A percentile compares a stretch with the other conserved stretches of the same genome.
Evolutionary conservation across 2,329 filamentous ascomycete genomes (phyloP).

Genomic region (Colletotrichum phormii): DNA sequence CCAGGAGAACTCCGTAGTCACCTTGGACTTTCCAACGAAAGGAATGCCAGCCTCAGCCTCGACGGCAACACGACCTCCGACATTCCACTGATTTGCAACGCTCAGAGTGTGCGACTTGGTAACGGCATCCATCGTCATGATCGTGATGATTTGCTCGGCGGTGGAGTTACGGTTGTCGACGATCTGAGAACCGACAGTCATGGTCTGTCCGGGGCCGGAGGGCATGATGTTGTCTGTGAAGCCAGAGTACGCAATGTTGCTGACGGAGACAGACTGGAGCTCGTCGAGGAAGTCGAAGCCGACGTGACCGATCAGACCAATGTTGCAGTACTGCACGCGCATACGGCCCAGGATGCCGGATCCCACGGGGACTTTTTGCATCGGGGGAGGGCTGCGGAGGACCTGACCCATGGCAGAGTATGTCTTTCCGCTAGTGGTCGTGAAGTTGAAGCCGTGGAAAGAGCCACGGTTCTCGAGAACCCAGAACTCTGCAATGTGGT

Average conservation of each 20-base stretch:
- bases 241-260: conserved; percentile 35
- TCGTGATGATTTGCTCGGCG: conserved; percentile 33
- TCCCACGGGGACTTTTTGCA: conserved; percentile 17
- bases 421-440: not conserved
- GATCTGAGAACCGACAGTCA: conserved; percentile 37
- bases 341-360: conserved; percentile 35
- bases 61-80: conserved; percentile 24
- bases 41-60: conserved; percentile 28
- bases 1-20: conserved; percentile 30
- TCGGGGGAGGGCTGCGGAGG: not conserved
- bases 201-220: conserved; percentile 23
- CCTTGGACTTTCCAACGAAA: conserved; percentile 12
- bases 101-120: conserved; percentile 29
- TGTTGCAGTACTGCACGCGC: conserved; percentile 22
- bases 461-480: not conserved
- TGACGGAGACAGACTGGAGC: conserved; percentile 32
- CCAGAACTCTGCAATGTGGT: conserved; percentile 22
- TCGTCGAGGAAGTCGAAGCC: conserved; percentile 38
- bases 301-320: conserved; percentile 28
- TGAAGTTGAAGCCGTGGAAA: conserved; percentile 29
- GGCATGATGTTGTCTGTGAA: conserved; percentile 36
- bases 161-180: conserved; percentile 38
- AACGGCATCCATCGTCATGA: conserved; percentile 30
- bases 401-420: conserved; percentile 1
- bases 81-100: conserved; percentile 18